Conservation (phyloP, 371 early-diverging fungal genomes). For the Mortierella sp. region DNA sequence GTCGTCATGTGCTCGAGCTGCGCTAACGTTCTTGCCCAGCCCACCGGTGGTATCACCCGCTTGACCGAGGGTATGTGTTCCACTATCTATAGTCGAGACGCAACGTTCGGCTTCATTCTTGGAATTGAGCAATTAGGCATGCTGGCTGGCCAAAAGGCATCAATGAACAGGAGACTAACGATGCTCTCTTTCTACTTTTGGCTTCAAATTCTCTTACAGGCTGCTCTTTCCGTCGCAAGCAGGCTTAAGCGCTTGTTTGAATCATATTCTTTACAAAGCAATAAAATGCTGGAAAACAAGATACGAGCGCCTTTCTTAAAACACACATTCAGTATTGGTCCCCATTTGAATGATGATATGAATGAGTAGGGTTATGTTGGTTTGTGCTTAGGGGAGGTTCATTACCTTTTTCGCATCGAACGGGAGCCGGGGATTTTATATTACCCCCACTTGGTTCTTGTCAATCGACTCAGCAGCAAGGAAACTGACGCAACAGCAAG, state of each 20-base stretch:
- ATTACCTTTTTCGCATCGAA: neutral
- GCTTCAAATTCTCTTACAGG: constrained; percentile 25
- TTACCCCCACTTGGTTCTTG: neutral
- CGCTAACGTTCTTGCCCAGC: constrained; percentile 98
- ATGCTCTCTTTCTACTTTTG: neutral
- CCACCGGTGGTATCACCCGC: constrained; percentile 99
- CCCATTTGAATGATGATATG: neutral
- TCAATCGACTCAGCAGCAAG: neutral
- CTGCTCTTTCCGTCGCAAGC: constrained; percentile 63
- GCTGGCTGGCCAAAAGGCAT: neutral
- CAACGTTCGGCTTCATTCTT: neutral
- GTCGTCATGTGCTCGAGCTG: constrained; percentile 98
- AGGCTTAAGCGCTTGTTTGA: constrained; percentile 55
- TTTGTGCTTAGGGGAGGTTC: neutral
- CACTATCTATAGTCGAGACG: neutral
- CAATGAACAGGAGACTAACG: neutral
- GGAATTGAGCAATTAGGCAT: neutral
- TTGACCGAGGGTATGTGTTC: constrained; percentile 86
- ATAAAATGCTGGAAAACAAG: constrained; percentile 43
- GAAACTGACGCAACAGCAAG: neutral
- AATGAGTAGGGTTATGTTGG: neutral
- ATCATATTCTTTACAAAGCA: constrained; percentile 28
- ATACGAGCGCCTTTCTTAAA: constrained; percentile 33
- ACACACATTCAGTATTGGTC: neutral
- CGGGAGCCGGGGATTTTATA: neutral